Conservation (phyloP, 2,329 filamentous ascomycete genomes). For the Scolecobasidium constrictum region DNA sequence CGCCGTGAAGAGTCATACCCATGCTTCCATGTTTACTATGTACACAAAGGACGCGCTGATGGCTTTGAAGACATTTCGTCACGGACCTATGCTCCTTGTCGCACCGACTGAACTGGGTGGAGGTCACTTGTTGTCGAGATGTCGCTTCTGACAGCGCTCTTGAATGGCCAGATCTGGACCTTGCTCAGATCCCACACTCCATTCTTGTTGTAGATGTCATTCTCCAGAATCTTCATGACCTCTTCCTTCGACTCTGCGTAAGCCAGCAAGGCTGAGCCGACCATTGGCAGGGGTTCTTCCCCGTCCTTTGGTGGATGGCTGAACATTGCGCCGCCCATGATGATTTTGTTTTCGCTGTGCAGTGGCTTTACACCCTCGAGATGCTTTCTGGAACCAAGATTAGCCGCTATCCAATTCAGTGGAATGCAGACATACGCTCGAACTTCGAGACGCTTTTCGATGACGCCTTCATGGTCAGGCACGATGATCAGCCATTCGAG, state of each 20-base stretch:
- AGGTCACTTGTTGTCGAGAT: neutral
- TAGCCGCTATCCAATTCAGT: neutral
- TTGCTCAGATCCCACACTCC: conserved; percentile 66
- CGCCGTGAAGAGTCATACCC: no score
- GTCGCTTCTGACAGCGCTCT: conserved; percentile 28
- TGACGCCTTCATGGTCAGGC: conserved; percentile 31
- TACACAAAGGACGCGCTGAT: no score
- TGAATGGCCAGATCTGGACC: conserved; percentile 38
- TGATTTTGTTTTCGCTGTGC: conserved; percentile 45
- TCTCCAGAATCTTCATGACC: conserved; percentile 52
- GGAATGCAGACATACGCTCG: conserved; percentile 21
- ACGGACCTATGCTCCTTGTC: no score
- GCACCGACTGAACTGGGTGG: no score
- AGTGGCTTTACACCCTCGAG: conserved; percentile 43
- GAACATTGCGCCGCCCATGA: conserved; percentile 45
- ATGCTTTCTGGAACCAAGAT: conserved; percentile 33
- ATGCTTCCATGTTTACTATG: no score
- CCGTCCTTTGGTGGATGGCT: conserved; percentile 42
- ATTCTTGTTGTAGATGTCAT: conserved; percentile 59
- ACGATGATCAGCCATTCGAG: conserved; percentile 41
- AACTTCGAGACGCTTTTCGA: conserved; percentile 32
- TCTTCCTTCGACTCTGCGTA: conserved; percentile 59
- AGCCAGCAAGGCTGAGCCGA: conserved; percentile 60
- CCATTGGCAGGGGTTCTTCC: conserved; percentile 50
- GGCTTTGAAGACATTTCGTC: no score